A percentile compares a stretch with the other conserved stretches of the same genome.
Evolutionary conservation across 192 early-diverging fungal species (phyloP).

Genomic region (Phycomyces blakesleeanus): DNA sequence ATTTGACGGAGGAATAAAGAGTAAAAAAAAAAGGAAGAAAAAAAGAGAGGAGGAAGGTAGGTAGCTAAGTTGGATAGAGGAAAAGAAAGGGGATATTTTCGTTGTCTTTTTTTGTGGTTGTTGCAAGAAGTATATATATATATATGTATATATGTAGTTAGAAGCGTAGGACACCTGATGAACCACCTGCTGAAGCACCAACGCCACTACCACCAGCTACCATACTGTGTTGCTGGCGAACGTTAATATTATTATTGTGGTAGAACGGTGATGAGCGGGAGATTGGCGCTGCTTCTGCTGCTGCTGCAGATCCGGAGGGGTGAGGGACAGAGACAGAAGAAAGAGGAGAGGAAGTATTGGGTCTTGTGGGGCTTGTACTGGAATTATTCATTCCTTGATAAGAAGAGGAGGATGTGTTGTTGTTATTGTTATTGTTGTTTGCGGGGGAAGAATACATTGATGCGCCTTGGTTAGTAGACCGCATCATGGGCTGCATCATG

Average conservation of each 20-base stretch:
- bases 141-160: conserved; percentile 4
- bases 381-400: background rate
- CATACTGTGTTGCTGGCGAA: background rate
- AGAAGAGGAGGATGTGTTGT: background rate
- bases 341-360: conserved; percentile 3
- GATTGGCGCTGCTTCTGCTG: background rate
- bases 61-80: background rate
- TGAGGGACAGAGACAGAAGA: background rate
- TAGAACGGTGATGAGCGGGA: conserved; percentile 5
- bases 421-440: no score
- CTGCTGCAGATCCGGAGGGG: background rate
- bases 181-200: conserved; percentile 3
- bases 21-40: conserved; percentile 9
- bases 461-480: conserved; percentile 1
- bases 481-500: conserved; percentile 14
- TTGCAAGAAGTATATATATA: no score
- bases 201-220: background rate
- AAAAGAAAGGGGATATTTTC: background rate
- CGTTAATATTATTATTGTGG: background rate
- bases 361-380: background rate
- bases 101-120: background rate
- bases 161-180: conserved; percentile 11
- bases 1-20: no score
- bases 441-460: background rate
- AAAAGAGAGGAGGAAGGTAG: background rate